Conservation (phyloP, 2,329 filamentous ascomycete genomes). For the Alternaria rosae region DNA sequence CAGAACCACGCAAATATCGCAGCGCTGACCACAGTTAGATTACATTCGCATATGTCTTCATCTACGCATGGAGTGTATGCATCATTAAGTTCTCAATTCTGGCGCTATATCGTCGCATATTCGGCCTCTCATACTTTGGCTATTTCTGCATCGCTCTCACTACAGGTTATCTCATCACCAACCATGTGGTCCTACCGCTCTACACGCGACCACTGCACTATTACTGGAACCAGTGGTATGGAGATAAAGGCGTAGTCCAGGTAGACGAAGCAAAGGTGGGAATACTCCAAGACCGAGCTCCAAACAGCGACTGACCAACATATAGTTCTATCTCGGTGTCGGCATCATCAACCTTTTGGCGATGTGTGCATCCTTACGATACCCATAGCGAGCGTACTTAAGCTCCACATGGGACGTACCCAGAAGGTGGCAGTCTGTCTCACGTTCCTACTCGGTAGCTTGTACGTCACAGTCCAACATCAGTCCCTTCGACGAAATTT, state of each 20-base stretch:
- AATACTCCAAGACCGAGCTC: neutral
- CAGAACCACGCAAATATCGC: too few species aligned
- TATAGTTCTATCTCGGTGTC: conserved; percentile 32
- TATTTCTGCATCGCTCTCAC: conserved; percentile 5
- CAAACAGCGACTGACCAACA: neutral
- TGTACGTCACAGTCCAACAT: conserved; percentile 11
- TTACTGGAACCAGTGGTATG: conserved; percentile 7
- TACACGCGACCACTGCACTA: conserved; percentile 4
- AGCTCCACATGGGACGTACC: conserved; percentile 23
- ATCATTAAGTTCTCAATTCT: conserved; percentile 39
- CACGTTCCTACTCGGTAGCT: conserved; percentile 36
- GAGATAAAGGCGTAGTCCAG: conserved; percentile 18
- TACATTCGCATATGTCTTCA: conserved; percentile 35
- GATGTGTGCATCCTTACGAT: conserved; percentile 25
- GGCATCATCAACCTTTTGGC: conserved; percentile 37
- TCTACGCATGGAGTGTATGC: conserved; percentile 37
- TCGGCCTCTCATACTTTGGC: conserved; percentile 29
- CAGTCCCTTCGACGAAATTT: neutral
- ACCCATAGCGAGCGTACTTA: conserved; percentile 15
- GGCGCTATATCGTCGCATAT: conserved; percentile 36
- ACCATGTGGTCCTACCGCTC: conserved; percentile 5
- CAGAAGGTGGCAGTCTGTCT: conserved; percentile 35
- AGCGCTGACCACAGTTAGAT: conserved; percentile 20
- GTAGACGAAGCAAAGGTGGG: conserved; percentile 31
- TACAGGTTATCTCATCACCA: neutral